Conservation (phyloP, 768 basidiomycete species). For the Daedaleopsis sinensis region DNA sequence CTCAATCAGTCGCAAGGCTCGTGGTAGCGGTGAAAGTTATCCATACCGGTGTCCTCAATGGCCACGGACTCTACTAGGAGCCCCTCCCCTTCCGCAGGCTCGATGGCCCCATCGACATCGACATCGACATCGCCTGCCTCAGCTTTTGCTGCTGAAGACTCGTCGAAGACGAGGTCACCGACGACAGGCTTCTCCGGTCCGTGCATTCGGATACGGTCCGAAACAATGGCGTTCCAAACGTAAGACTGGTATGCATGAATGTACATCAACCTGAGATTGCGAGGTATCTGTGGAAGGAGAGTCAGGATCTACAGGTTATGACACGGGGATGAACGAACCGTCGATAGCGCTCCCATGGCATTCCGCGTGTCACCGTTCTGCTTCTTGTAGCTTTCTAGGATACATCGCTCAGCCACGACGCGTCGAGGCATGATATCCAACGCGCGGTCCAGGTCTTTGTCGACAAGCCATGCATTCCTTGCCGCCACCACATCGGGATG, state of each 20-base stretch:
- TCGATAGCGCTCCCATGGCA: constrained; percentile 85
- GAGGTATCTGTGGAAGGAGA: constrained; percentile 70
- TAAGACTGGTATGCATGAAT: constrained; percentile 99
- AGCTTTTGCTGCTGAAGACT: constrained; percentile 30
- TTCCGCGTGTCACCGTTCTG: constrained; percentile 78
- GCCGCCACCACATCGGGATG: constrained; percentile 88
- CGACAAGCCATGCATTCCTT: constrained; percentile 86
- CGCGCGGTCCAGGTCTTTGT: constrained; percentile 79
- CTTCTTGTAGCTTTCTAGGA: constrained; percentile 88
- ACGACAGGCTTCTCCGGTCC: constrained; percentile 75
- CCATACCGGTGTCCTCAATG: constrained; percentile 23
- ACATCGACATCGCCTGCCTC: constrained; percentile 36
- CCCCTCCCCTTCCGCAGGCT: constrained; percentile 35
- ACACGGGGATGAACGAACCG: constrained; percentile 47
- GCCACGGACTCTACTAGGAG: constrained; percentile 14
- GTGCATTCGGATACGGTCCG: constrained; percentile 83
- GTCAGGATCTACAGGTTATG: constrained; percentile 6
- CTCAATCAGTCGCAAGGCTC: background rate
- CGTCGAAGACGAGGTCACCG: constrained; percentile 90
- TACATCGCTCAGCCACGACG: constrained; percentile 90
- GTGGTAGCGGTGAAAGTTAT: constrained; percentile 8
- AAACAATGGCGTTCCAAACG: constrained; percentile 97
- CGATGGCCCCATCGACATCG: constrained; percentile 26
- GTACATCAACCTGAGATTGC: constrained; percentile 95
- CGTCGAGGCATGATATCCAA: constrained; percentile 86